phyloP scores from a whole-genome alignment of 1,139 yeast genomes.

The Pichia sp. region DNA sequence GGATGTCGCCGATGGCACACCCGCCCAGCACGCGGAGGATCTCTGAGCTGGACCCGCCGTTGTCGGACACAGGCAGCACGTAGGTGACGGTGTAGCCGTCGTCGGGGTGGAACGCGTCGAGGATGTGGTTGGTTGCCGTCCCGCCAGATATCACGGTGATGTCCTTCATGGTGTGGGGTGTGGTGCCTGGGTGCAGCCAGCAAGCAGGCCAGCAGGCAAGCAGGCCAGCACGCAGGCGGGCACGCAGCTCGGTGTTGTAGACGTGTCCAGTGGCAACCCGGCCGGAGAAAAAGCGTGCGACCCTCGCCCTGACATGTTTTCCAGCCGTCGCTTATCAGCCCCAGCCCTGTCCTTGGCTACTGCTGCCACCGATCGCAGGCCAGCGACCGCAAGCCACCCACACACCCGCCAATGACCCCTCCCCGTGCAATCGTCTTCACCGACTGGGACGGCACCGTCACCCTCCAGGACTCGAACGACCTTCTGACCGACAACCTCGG shows the following conservation, averaged over 20 bases:
- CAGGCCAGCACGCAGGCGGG: no score
- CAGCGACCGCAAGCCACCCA: neutral
- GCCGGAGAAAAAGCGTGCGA: no score
- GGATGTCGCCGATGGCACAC: slow-evolving; percentile 89
- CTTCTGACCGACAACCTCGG: slow-evolving; percentile 85
- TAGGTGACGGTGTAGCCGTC: slow-evolving; percentile 42
- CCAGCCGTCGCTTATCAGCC: neutral
- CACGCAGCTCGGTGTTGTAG: no score
- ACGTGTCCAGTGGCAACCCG: no score
- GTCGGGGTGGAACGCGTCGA: slow-evolving; percentile 39
- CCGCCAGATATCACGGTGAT: slow-evolving; percentile 64
- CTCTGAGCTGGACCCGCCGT: slow-evolving; percentile 94
- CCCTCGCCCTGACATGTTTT: no score
- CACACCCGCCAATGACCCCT: neutral
- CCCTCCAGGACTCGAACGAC: slow-evolving; percentile 88
- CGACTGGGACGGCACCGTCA: slow-evolving; percentile 97
- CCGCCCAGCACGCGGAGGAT: slow-evolving; percentile 87
- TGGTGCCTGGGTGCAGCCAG: no score
- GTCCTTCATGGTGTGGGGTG: slow-evolving; percentile 17
- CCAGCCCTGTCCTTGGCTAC: neutral
- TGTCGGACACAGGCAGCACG: slow-evolving; percentile 81
- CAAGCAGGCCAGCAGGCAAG: no score
- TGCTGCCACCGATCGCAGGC: no score
- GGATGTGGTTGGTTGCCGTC: slow-evolving; percentile 67
- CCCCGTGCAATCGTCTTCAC: slow-evolving; percentile 79